Conservation (phyloP, 208 protist genomes). For the Acanthamoeba sp. region DNA sequence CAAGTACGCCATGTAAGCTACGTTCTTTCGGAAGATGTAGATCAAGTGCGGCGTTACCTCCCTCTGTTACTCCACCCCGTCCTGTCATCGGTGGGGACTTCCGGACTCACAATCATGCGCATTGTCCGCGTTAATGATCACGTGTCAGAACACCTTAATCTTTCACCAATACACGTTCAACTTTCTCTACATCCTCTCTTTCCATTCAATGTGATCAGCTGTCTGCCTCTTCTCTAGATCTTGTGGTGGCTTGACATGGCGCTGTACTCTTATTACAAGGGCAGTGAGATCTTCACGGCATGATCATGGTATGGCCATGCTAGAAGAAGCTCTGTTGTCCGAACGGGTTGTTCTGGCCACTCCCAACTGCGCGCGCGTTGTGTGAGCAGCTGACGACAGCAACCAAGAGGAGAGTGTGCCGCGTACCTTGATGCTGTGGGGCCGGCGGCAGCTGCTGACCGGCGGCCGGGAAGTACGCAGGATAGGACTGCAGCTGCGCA, state of each 20-base stretch:
- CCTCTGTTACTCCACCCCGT: neutral
- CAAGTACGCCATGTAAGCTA: constrained; percentile 83
- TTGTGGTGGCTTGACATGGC: neutral
- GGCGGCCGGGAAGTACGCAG: neutral
- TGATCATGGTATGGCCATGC: no score
- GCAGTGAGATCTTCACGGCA: neutral
- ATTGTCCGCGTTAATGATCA: neutral
- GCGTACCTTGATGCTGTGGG: neutral
- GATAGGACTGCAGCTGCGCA: neutral
- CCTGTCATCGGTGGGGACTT: neutral
- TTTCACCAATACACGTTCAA: neutral
- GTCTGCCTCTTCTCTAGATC: no score
- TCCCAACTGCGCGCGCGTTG: neutral
- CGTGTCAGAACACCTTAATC: neutral
- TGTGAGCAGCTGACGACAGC: neutral
- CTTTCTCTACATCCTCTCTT: neutral
- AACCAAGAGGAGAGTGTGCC: no score
- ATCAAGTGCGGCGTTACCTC: constrained; percentile 17
- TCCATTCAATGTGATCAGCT: no score
- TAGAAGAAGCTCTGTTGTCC: constrained; percentile 19
- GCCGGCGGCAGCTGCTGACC: neutral
- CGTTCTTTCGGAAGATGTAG: neutral
- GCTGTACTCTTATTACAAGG: constrained; percentile 25
- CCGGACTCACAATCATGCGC: neutral
- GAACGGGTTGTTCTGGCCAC: neutral